Evolutionary conservation across 495 filamentous ascomycete genomes (phyloP), one percentile per base, ranked within the genome.

Genomic region (Xylaria venustula): DNA sequence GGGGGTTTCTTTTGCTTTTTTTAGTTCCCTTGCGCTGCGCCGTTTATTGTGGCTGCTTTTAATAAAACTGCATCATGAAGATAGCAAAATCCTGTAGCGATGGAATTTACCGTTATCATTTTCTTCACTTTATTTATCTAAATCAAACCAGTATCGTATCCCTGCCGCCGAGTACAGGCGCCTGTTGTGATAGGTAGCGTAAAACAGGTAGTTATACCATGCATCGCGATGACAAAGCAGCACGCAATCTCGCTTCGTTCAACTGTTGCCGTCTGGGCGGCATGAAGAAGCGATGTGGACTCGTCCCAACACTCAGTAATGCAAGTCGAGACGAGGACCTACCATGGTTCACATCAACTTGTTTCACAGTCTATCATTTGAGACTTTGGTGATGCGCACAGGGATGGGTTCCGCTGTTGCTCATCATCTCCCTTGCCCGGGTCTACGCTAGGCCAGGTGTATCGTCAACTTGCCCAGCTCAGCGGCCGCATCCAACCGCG

Each of bases 281-380:
- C 40, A 55, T 30, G 53, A 55, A n/a, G 37, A 55, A 34, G 40
- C 53, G 53, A 55, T n/a, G 40, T 20, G 17, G 15, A 32, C 34
- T 8, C 26, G 26, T 32, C 26, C 53, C 40, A 55, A 20, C 53
- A 20, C n/a, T 55, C 17, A 45, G 37, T 45, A 19, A 42, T 23
- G 23, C 52, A 54, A 54, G 7, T 54, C 52, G 36, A 54, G 37
- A 54, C 52, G 52, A 54, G 37, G 8, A 54, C 11, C n/a, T n/a
- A n/a, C n/a, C n/a, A n/a, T n/a, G n/a, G 52, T 23, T 25, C 48
- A 12, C 6, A 15, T 40, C 20, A 54, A 20, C 26, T 28, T 23
- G 53, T 55, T 45, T 55, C 40, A 45, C 30, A 25, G 23, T 15
- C 14, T 40, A 15, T n/a, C 14, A 22, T 32, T 45, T 32, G 53